Base-by-base conservation (phyloP, 129 eudicot species). In the Artemisia argyi region DNA sequence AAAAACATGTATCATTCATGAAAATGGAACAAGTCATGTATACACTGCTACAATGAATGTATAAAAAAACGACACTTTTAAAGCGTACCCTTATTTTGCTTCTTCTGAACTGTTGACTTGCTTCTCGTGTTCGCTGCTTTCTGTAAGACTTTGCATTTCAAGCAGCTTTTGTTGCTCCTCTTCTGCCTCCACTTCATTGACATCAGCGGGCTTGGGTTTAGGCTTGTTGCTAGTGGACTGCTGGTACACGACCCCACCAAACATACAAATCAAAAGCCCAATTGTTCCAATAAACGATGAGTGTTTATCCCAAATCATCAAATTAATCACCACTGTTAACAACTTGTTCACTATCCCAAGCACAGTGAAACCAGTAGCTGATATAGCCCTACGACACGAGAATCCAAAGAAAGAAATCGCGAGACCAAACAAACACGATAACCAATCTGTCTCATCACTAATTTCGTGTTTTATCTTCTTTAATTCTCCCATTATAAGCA, bases 341-440 rank as follows among this genome's bases (percentile, higher is more conserved):
- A 95, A 82, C 78, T 95, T 95, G 72, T 95, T 94, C 61, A 94
- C 97, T 57, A 94, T 90, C 7, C 99, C 97, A 64, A 94, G 96
- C 42, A 94, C 99, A 3, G 99, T 95, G 82, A 95, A 95, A 47
- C 99, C 97, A 18, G 99, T 95, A 11, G 99, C 99, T 26, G 99
- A 95, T 64, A 95, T 95, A 39, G 99, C 91, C 73, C 84, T 95
- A 18, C 99, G 93, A 60, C 99, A 95, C 55, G 99, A 95, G 71
- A 95, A 95, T 15, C 99, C 99, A 65, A 95, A 95, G 81, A 95
- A 95, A n/a, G 97, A 95, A 72, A 95, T 95, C 0, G 97, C 92
- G 58, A 95, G 78, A 62, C 99, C 97, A 76, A 95, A 95, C 80
- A 95, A 81, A 59, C 96, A 95, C 5, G 97, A 95, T 52, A 95